A percentile compares a stretch with the other conserved stretches of the same genome.
phyloP scores from a whole-genome alignment of 1,139 yeast genomes.

The Pichia sp. region DNA sequence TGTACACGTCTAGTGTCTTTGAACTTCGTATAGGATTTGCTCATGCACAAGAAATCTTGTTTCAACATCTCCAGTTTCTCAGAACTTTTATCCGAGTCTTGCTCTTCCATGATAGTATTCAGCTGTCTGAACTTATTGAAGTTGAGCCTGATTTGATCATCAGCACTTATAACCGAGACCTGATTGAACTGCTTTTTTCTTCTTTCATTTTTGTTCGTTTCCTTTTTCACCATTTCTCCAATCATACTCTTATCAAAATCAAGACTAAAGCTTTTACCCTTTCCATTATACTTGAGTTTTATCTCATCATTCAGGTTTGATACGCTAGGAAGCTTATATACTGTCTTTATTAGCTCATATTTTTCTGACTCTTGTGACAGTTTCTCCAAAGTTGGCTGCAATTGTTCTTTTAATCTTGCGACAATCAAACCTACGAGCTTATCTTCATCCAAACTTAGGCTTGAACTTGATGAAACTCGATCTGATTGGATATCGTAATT shows the following conservation, averaged over 20 bases:
- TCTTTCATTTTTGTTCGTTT: slow-evolving; percentile 7
- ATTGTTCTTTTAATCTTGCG: slow-evolving; percentile 22
- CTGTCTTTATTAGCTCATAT: slow-evolving; percentile 25
- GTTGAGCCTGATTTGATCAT: slow-evolving; percentile 17
- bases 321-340: slow-evolving; percentile 30
- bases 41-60: not conserved
- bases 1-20: slow-evolving; percentile 15
- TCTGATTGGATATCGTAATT: not conserved
- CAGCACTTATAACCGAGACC: slow-evolving; percentile 7
- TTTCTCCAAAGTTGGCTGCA: slow-evolving; percentile 23
- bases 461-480: not conserved
- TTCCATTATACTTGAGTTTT: slow-evolving; percentile 7
- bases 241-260: slow-evolving; percentile 18
- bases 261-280: slow-evolving; percentile 12
- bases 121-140: slow-evolving; percentile 18
- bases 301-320: slow-evolving; percentile 21
- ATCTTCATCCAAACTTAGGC: slow-evolving; percentile 6
- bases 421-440: slow-evolving; percentile 24
- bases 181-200: not conserved
- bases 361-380: slow-evolving; percentile 24
- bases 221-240: slow-evolving; percentile 12
- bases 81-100: not conserved
- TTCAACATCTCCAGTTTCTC: not conserved
- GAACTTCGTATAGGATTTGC: not conserved
- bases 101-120: slow-evolving; percentile 18